Conservation (phyloP, 192 early-diverging fungal genomes). For the Oehlia diaphana region DNA sequence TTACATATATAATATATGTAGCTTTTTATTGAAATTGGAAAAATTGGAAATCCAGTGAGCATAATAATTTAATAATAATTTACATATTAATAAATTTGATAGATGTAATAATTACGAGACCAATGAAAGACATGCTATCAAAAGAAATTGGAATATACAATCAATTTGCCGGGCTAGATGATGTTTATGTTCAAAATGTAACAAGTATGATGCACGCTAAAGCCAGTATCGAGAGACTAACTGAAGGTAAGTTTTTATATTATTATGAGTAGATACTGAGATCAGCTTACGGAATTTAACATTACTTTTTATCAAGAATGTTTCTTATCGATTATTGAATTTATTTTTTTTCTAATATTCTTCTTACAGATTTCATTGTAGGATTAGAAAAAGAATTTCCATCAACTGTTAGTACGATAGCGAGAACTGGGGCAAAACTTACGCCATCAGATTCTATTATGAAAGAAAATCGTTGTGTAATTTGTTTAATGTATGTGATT, state of each 20-base stretch:
- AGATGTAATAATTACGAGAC: conserved; percentile 64
- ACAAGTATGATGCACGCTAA: conserved; percentile 57
- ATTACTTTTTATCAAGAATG: too few species aligned
- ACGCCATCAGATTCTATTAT: conserved; percentile 53
- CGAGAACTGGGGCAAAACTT: conserved; percentile 78
- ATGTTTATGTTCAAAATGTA: conserved; percentile 46
- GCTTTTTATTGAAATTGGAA: too few species aligned
- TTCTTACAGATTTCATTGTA: conserved; percentile 69
- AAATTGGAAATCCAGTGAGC: too few species aligned
- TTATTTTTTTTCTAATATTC: not conserved
- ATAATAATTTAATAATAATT: not conserved
- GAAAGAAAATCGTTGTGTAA: conserved; percentile 51
- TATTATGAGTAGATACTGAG: not conserved
- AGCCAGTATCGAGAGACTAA: conserved; percentile 59
- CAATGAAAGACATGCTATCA: conserved; percentile 75
- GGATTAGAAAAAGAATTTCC: conserved; percentile 80
- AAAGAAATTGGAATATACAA: conserved; percentile 82
- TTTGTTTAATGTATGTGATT: conserved; percentile 66
- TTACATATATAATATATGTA: too few species aligned
- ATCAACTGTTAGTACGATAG: conserved; percentile 82
- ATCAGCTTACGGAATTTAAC: too few species aligned
- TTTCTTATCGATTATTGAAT: not conserved
- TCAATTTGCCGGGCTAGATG: conserved; percentile 43
- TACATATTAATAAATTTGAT: not conserved
- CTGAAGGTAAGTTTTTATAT: conserved; percentile 50